Evolutionary conservation across 345 rosid genomes (phyloP).

Genomic region (Anastatica hierochuntica): DNA sequence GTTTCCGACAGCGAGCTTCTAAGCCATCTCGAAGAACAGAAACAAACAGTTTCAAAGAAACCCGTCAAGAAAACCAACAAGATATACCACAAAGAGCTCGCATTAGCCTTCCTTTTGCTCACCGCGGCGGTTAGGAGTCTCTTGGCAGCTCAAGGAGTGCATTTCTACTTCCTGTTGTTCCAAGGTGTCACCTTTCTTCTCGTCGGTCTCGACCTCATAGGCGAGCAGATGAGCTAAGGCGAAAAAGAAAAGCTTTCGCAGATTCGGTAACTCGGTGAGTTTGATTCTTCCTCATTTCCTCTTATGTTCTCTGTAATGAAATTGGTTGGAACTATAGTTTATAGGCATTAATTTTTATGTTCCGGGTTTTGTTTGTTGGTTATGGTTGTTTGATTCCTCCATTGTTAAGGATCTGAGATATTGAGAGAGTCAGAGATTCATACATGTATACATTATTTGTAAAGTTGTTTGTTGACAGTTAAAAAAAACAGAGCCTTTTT

Average conservation of each 20-base stretch:
- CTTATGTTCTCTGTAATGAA: too few species aligned
- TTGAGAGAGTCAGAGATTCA: slow-evolving; percentile 23
- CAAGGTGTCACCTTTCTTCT: slow-evolving; percentile 75
- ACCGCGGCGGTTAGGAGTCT: slow-evolving; percentile 68
- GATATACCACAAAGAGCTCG: slow-evolving; percentile 67
- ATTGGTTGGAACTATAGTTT: slow-evolving; percentile 25
- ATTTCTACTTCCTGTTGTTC: slow-evolving; percentile 79
- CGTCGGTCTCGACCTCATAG: slow-evolving; percentile 86
- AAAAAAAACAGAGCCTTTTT: slow-evolving; percentile 3
- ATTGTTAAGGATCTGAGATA: slow-evolving; percentile 14
- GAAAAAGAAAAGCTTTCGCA: too few species aligned
- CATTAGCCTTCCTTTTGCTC: slow-evolving; percentile 59
- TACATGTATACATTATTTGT: slow-evolving; percentile 25
- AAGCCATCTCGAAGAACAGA: slow-evolving; percentile 46
- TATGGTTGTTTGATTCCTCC: too few species aligned
- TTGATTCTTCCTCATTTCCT: not conserved
- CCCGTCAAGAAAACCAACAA: slow-evolving; percentile 34
- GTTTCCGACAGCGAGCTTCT: slow-evolving; percentile 37
- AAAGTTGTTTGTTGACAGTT: slow-evolving; percentile 27
- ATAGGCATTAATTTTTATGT: slow-evolving; percentile 26
- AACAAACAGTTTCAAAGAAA: slow-evolving; percentile 31
- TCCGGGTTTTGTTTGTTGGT: slow-evolving; percentile 19
- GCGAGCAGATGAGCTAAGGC: slow-evolving; percentile 56
- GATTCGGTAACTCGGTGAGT: slow-evolving; percentile 17
- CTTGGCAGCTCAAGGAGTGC: slow-evolving; percentile 81